Evolutionary conservation across 257 asterid genomes (phyloP), one percentile per base, ranked within the genome.

Genomic region (Nicotiana sylvestris): DNA sequence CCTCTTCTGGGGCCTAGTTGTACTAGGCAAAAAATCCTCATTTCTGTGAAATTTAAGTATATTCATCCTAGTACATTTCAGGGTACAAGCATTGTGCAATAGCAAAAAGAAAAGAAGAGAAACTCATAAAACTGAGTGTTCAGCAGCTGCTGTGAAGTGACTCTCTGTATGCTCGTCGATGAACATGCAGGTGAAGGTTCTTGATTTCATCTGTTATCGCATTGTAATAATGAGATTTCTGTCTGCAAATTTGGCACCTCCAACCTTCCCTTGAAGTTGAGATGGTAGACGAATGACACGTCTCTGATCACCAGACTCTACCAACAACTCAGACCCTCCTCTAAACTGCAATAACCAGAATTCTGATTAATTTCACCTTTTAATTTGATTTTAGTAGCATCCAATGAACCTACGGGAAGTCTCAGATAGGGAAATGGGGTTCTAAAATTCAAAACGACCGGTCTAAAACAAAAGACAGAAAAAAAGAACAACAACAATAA

Each of bases 241-340:
- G 81, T 93, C 96, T 4, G 78, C 55, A 86, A 92, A 94, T 85
- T 94, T 94, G 85, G 99, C 99, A 56, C 95, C 98, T 65, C 92
- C 94, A 62, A 96, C 98, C 85, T 92, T 96, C 78, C 99, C 99
- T 81, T 92, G 99, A 74, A 92, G 90, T 85, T 90, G 90, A 57
- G 92, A 81, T 81, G 99, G 99, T 77, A 96, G 90, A 60, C 51
- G 92, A 85, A 96, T 89, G 49, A 88, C 91, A 5, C 98, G 95
- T 88, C 98, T 93, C 64, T 96, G 98, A 85, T 96, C 98, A 12
- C 99, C 99, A 37, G 98, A 98, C 88, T 96, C 99, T 25, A 94
- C 94, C 87, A 96, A 81, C 88, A 96, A 83, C 85, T 96, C 99
- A 0, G 95, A 91, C 60, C 98, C 97, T 69, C 98, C 99, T 85